Base-by-base conservation (phyloP, 108 stramenopile species). In the Cylindrotheca closterium region DNA sequence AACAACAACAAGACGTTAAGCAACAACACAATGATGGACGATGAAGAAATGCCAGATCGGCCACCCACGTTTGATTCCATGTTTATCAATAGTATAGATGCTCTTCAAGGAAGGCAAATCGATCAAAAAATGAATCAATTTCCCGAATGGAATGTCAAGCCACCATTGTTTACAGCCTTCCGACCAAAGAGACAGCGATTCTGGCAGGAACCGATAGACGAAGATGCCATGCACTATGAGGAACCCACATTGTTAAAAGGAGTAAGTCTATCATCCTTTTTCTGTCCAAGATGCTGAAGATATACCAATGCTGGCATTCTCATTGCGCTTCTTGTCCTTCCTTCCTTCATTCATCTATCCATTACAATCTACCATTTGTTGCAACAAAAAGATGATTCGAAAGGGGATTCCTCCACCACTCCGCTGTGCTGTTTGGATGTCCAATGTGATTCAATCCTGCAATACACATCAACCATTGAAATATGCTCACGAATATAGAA, bases 341-440 rank as follows among this genome's bases (percentile, higher is more conserved):
- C 42, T 25, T 65, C 34, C 32, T 54, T 21, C 30, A 7, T 10
- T 31, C 30, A 47, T 33, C 3, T 37, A 4, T 58, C 26, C 5
- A 19, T 34, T 58, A 57, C 17, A 10, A 60, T 34, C 24, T 26
- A 52, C 34, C 58, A 55, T 60, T 15, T 22, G 24, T 60, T 63
- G 4, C n/a, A 15, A 55, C 30, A 70, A 66, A 50, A 30, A 66
- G 78, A 81, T 87, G 74, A 65, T 83, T 56, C 84, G 82, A 15
- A 53, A 73, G 29, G 85, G 92, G 24, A 68, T 93, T 50, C 92
- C 92, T 8, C 84, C 86, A 2, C 76, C 85, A 8, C 61, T 89
- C 4, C 80, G 92, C n/a, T 89, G 88, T 73, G 91, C 91, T 55
- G 82, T 93, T 4, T 93, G 92, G 92, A 76, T 88, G 21, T 80